Conservation (phyloP, 345 rosid species). For the Citropsis articulata region DNA sequence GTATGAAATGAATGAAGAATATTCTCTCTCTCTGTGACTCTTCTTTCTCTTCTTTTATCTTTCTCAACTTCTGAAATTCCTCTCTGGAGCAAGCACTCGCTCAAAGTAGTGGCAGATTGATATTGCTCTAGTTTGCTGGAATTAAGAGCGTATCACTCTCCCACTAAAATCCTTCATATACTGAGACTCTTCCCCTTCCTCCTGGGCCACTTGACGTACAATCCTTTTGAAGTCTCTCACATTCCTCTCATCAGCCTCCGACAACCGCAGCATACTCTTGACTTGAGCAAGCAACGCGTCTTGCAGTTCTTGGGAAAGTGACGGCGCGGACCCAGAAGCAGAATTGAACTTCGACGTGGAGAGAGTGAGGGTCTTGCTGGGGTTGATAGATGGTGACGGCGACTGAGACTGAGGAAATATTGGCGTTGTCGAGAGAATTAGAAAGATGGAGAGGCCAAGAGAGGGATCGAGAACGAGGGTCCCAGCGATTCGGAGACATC, state of each 20-base stretch:
- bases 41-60: accelerated
- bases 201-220: constrained; percentile 3
- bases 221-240: constrained; percentile 30
- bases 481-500: constrained; percentile 54
- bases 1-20: too few species aligned
- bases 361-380: constrained; percentile 11
- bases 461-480: constrained; percentile 35
- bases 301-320: constrained; percentile 21
- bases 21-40: accelerated
- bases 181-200: not conserved
- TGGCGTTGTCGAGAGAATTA: not conserved
- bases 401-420: constrained; percentile 5
- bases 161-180: constrained; percentile 31
- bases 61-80: accelerated
- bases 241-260: constrained; percentile 30
- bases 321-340: not conserved
- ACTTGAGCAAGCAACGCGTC: constrained; percentile 37
- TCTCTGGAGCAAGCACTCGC: too few species aligned
- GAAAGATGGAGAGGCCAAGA: constrained; percentile 42
- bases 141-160: constrained; percentile 20
- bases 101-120: too few species aligned
- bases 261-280: constrained; percentile 44
- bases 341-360: constrained; percentile 25
- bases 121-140: too few species aligned
- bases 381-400: constrained; percentile 36